Evolutionary conservation across 371 early-diverging fungal species (phyloP).

Genomic region (Mortierella sp.): DNA sequence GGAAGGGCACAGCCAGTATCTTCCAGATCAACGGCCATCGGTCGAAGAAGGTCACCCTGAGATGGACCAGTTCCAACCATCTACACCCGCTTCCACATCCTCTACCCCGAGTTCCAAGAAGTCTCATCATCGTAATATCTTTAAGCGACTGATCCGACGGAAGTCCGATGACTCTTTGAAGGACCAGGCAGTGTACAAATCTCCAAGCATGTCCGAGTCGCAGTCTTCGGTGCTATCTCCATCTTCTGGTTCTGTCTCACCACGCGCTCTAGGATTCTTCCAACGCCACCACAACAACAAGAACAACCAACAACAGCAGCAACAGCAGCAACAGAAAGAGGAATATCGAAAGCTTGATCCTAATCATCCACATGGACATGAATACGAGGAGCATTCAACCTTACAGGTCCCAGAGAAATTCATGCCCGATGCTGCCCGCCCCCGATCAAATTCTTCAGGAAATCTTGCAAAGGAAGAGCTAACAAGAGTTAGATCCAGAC

Average conservation of each 20-base stretch:
- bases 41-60: neutral
- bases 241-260: slow-evolving; percentile 1
- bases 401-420: neutral
- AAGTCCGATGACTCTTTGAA: slow-evolving; percentile 20
- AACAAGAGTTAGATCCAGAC: slow-evolving; percentile 13
- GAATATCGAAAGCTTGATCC: neutral
- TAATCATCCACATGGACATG: neutral
- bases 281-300: slow-evolving; percentile 7
- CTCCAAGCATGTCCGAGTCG: slow-evolving; percentile 13
- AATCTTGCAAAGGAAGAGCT: neutral
- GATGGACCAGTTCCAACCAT: too few species aligned
- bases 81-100: too few species aligned
- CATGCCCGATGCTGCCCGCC: neutral
- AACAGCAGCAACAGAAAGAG: slow-evolving; percentile 1
- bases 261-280: slow-evolving; percentile 7
- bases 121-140: slow-evolving; percentile 22
- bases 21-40: neutral
- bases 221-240: slow-evolving; percentile 11
- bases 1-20: neutral
- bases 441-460: slow-evolving; percentile 6
- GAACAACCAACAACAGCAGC: neutral
- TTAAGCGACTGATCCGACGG: slow-evolving; percentile 30
- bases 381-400: neutral
- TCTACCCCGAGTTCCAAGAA: slow-evolving; percentile 9
- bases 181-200: slow-evolving; percentile 17